Evolutionary conservation across 768 basidiomycete genomes (phyloP), one percentile per base, ranked within the genome.

Genomic region (Rhodosporidiobolus odoratus): DNA sequence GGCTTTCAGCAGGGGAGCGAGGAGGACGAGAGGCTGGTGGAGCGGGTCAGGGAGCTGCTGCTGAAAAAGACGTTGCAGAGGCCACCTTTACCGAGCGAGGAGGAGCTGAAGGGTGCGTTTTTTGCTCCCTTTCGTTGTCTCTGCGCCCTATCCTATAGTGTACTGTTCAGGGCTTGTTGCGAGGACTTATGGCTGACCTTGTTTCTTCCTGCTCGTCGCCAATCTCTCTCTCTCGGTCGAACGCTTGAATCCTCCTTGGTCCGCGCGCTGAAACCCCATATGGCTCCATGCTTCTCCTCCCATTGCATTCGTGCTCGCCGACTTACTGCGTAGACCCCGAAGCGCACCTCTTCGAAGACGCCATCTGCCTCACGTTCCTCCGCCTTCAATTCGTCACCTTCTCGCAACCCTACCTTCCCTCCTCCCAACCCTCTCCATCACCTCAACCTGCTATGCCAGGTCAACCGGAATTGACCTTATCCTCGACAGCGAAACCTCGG

Each of bases 291-390:
- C 43, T 4, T 4, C 30, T 19, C 21, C 10, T 25, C n/a, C 25
- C 40, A n/a, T 5, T 37, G 6, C 2, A 5, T 25, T 41, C n/a
- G n/a, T 23, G 30, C 35, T 12, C n/a, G n/a, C 43, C 43, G 43
- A 8, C 52, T 8, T 19, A 10, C 43, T 3, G 9, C 47, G 35
- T 53, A 69, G 68, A 69, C 38, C 68, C 68, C 27, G 68, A 69
- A n/a, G 35, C 59, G 32, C 68, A 69, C 50, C 68, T 69, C 35
- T 69, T 69, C 30, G 68, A 69, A 38, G 68, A 69, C 58, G 62
- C 68, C 43, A 45, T 69, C 43, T 69, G 68, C 62, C 43, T 59
- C 40, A 37, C 52, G 27, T 69, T 69, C 52, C 68, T 69, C 58
- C 6, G 7, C 2, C 62, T 60, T 34, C 58, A 69, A 17, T 69